Percentiles rank a stretch among this genome's conserved stretches.
These are phyloP conservation scores for Blastobotrys elegans DNA, from an alignment of 1,139 yeast genomes.

Conservation along the genomic window DNA sequence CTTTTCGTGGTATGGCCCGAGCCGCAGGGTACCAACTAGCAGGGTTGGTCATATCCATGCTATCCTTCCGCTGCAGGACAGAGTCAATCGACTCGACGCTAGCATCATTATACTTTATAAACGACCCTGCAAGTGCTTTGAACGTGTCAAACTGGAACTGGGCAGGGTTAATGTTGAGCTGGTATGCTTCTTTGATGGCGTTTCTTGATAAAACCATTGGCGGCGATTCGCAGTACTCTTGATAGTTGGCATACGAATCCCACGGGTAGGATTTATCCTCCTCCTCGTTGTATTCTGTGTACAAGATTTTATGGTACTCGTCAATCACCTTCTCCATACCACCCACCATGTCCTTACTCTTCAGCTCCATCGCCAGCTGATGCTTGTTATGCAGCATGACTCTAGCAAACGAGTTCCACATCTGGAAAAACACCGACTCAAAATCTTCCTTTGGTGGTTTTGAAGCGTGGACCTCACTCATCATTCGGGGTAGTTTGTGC, in stretches of 20 bases:
- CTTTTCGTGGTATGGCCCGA: slow-evolving; percentile 68
- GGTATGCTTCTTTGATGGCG: slow-evolving; percentile 2
- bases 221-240: slow-evolving; percentile 9
- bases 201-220: background rate
- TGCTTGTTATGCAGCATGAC: background rate
- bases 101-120: slow-evolving; percentile 2
- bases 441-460: background rate
- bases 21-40: slow-evolving; percentile 89
- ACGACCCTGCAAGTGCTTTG: slow-evolving; percentile 1
- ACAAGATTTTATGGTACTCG: background rate
- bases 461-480: background rate
- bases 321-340: background rate
- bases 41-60: slow-evolving; percentile 39
- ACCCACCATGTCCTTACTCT: background rate
- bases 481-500: too few species aligned
- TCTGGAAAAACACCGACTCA: background rate
- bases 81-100: slow-evolving; percentile 1
- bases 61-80: background rate
- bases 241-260: slow-evolving; percentile 8
- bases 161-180: background rate
- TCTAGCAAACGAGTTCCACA: background rate
- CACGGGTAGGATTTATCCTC: slow-evolving; percentile 3
- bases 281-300: background rate
- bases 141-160: slow-evolving; percentile 6
- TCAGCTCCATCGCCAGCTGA: background rate